phyloP scores from a whole-genome alignment of 2,329 filamentous ascomycete species.

The Claviceps sp. region DNA sequence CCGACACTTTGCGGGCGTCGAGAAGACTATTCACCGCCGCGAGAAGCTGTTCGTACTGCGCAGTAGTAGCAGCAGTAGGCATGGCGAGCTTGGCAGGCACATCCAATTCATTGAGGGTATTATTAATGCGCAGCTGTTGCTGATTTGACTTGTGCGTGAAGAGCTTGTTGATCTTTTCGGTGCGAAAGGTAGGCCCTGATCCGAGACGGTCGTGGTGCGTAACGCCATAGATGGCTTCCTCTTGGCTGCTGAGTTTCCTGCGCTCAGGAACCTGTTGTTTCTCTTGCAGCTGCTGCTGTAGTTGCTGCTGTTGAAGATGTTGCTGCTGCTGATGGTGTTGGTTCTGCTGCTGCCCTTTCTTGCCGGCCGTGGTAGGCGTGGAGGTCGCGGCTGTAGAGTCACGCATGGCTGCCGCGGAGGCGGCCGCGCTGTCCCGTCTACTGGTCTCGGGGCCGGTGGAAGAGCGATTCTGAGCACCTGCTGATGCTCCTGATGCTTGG shows the following conservation, averaged over 20 bases:
- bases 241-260: slow-evolving; percentile 58
- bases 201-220: slow-evolving; percentile 73
- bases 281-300: slow-evolving; percentile 10
- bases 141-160: slow-evolving; percentile 64
- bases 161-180: slow-evolving; percentile 66
- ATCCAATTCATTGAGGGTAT: slow-evolving; percentile 58
- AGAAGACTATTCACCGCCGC: slow-evolving; percentile 54
- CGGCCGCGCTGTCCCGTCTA: slow-evolving; percentile 41
- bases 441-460: slow-evolving; percentile 19
- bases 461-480: slow-evolving; percentile 20
- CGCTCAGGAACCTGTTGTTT: slow-evolving; percentile 35
- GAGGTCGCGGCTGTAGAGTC: slow-evolving; percentile 21
- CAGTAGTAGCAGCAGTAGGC: slow-evolving; percentile 59
- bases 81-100: slow-evolving; percentile 58
- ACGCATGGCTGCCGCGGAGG: slow-evolving; percentile 24
- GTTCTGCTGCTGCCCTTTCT: slow-evolving; percentile 30
- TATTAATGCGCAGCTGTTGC: slow-evolving; percentile 62
- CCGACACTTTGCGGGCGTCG: slow-evolving; percentile 59
- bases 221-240: slow-evolving; percentile 73
- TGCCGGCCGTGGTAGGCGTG: slow-evolving; percentile 28
- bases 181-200: slow-evolving; percentile 80
- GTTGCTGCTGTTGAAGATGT: neutral
- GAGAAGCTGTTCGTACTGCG: slow-evolving; percentile 58
- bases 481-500: neutral
- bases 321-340: neutral